Percentiles rank a stretch among this genome's conserved stretches.
Evolutionary conservation across 75 land plant species (phyloP).

Genomic region (Isoetes taiwanensis): DNA sequence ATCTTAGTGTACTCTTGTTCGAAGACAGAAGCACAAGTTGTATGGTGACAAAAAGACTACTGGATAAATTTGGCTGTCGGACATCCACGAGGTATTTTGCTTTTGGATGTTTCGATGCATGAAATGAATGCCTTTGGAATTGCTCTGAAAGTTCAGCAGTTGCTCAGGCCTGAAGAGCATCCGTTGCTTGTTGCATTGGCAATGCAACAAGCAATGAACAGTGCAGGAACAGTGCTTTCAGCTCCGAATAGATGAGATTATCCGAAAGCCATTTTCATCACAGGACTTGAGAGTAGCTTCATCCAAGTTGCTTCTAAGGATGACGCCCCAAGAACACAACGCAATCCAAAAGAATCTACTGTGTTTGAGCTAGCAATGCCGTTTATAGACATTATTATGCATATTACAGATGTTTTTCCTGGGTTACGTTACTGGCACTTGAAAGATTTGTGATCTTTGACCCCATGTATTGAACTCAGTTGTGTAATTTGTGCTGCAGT

Average conservation of each 20-base stretch:
- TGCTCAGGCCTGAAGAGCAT: slow-evolving; percentile 31
- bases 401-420: too few relatives aligned
- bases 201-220: slow-evolving; percentile 43
- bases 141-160: slow-evolving; percentile 47
- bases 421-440: too few relatives aligned
- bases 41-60: slow-evolving; percentile 50
- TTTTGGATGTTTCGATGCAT: slow-evolving; percentile 69
- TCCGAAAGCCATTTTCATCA: slow-evolving; percentile 54
- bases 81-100: slow-evolving; percentile 37
- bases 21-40: slow-evolving; percentile 71
- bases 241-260: slow-evolving; percentile 58
- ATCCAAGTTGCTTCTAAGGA: too few relatives aligned
- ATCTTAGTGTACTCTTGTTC: too few relatives aligned
- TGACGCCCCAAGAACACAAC: too few relatives aligned
- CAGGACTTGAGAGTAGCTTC: too few relatives aligned
- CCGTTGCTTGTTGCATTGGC: slow-evolving; percentile 67
- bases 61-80: slow-evolving; percentile 60
- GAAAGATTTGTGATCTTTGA: too few relatives aligned
- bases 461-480: too few relatives aligned
- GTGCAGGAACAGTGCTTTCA: slow-evolving; percentile 43
- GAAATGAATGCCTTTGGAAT: slow-evolving; percentile 91
- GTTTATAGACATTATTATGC: too few relatives aligned
- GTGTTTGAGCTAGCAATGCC: too few relatives aligned
- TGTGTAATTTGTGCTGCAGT: too few relatives aligned
- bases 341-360: too few relatives aligned